Evolutionary conservation across 352 stramenopile species (phyloP).

Genomic region (Globisporangium lucens): DNA sequence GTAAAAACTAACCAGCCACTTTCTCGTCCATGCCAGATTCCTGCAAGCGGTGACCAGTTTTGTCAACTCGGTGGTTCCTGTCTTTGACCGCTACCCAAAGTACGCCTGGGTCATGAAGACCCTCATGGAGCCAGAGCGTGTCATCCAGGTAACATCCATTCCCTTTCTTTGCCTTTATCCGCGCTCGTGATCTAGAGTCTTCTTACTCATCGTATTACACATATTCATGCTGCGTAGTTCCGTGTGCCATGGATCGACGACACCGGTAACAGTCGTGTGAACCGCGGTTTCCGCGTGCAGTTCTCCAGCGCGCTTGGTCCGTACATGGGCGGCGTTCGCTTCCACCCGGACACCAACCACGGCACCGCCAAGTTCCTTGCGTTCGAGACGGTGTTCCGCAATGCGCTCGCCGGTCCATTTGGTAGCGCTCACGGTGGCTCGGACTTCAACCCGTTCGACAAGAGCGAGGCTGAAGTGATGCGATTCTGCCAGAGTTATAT

Average conservation of each 20-base stretch:
- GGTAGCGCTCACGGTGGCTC: conserved; percentile 87
- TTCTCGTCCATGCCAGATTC: conserved; percentile 31
- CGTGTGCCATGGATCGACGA: conserved; percentile 97
- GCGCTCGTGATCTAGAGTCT: neutral
- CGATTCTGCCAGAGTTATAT: conserved; percentile 98
- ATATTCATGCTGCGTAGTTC: conserved; percentile 67
- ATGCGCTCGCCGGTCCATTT: conserved; percentile 87
- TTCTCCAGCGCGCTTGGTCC: conserved; percentile 90
- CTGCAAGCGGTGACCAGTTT: conserved; percentile 75
- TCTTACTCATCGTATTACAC: neutral
- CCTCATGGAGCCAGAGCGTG: conserved; percentile 95
- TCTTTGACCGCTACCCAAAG: conserved; percentile 88
- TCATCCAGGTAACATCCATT: conserved; percentile 51
- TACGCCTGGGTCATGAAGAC: conserved; percentile 91
- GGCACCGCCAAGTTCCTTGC: conserved; percentile 89
- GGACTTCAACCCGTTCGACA: conserved; percentile 97
- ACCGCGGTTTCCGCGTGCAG: conserved; percentile 97
- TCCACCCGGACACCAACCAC: conserved; percentile 90
- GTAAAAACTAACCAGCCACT: neutral
- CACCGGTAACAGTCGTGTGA: conserved; percentile 92
- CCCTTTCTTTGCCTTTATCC: neutral
- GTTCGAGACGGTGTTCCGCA: conserved; percentile 96
- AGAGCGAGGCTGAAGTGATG: conserved; percentile 97
- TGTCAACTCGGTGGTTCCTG: conserved; percentile 78
- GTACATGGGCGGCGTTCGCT: conserved; percentile 96